Percentiles rank a stretch among this genome's conserved stretches.
Evolutionary conservation across 345 rosid species (phyloP).

Genomic region (Pistacia atlantica): DNA sequence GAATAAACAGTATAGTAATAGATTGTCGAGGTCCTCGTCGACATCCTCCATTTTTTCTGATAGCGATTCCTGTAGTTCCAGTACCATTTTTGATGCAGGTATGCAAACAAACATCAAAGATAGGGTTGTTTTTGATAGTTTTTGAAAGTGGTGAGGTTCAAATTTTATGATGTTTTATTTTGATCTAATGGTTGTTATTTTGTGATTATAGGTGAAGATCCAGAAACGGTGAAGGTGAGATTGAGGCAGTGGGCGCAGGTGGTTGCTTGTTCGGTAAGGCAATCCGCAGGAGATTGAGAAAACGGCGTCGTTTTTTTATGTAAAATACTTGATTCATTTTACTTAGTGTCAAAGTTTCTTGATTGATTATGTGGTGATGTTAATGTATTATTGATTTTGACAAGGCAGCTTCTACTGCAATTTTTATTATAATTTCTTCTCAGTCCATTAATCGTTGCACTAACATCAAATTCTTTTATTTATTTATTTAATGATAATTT

Average conservation of each 20-base stretch:
- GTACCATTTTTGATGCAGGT: conserved; percentile 69
- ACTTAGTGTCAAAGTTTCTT: no score
- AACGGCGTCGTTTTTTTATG: not conserved
- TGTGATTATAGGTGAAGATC: conserved; percentile 57
- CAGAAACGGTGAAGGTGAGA: conserved; percentile 67
- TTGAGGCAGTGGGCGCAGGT: conserved; percentile 88
- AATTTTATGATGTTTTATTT: not conserved
- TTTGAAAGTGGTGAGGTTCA: not conserved
- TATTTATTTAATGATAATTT: no score
- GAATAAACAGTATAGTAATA: conserved; percentile 53
- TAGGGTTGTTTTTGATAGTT: not conserved
- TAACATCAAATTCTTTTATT: no score
- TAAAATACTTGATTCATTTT: not conserved
- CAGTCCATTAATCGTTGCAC: no score
- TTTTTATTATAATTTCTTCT: no score
- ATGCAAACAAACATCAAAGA: not conserved
- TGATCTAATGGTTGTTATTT: not conserved
- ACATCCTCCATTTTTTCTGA: conserved; percentile 56
- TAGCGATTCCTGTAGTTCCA: conserved; percentile 34
- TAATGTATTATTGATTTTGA: no score
- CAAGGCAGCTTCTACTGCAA: no score
- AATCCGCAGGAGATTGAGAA: conserved; percentile 40
- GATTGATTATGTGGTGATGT: no score
- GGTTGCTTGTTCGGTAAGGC: conserved; percentile 81
- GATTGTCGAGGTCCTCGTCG: conserved; percentile 65